A percentile compares a stretch with the other conserved stretches of the same genome.
Evolutionary conservation across 129 eudicot genomes (phyloP).

Genomic region (Flaveria trinervia): DNA sequence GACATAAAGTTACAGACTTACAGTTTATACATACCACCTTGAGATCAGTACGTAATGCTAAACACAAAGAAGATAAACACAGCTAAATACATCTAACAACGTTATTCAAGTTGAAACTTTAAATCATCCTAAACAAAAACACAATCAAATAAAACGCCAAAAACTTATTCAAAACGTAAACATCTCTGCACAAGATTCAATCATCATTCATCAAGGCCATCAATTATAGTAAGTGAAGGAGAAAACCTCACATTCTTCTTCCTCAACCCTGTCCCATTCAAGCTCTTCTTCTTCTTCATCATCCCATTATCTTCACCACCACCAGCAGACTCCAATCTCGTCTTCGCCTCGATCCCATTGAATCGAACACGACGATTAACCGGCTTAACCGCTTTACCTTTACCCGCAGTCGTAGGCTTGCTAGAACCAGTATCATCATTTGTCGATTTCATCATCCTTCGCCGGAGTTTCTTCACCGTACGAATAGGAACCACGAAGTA

Average conservation of each 20-base stretch:
- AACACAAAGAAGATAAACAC: not conserved
- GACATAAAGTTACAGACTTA: too few species aligned
- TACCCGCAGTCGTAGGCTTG: not conserved
- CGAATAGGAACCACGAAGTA: constrained; percentile 51
- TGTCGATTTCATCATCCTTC: constrained; percentile 33
- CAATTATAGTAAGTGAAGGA: constrained; percentile 50
- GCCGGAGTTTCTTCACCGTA: constrained; percentile 57
- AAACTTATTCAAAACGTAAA: not conserved
- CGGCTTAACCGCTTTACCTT: constrained; percentile 20
- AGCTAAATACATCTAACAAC: not conserved
- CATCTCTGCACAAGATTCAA: not conserved
- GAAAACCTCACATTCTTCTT: constrained; percentile 39
- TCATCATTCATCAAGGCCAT: constrained; percentile 30
- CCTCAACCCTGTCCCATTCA: constrained; percentile 36
- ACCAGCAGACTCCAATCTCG: too few species aligned
- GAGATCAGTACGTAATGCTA: too few species aligned
- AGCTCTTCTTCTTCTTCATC: constrained; percentile 21
- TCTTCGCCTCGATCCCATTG: not conserved
- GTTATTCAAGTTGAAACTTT: not conserved
- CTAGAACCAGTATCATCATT: not conserved
- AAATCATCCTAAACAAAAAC: not conserved
- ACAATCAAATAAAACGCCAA: not conserved
- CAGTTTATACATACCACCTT: too few species aligned
- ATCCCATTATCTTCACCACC: not conserved
- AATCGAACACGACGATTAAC: constrained; percentile 41